Evolutionary conservation across 345 rosid genomes (phyloP).

Genomic region (Camelina neglecta): DNA sequence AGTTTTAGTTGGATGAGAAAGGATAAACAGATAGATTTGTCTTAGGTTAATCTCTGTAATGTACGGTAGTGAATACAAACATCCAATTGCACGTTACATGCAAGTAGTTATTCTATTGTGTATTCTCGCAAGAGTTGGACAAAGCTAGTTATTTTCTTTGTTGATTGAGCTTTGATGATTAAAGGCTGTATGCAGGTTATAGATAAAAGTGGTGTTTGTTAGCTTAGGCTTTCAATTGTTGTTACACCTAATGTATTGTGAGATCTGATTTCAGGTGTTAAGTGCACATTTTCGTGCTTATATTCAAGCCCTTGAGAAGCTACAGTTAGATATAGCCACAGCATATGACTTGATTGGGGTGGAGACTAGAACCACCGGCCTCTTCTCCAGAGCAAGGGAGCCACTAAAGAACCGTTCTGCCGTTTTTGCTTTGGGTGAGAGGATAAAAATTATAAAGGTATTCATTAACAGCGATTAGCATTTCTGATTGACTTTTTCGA

Average conservation of each 20-base stretch:
- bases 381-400: constrained; percentile 88
- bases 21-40: constrained; percentile 13
- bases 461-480: constrained; percentile 19
- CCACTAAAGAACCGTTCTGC: constrained; percentile 91
- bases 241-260: constrained; percentile 24
- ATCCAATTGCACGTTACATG: constrained; percentile 14
- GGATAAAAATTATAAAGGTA: constrained; percentile 93
- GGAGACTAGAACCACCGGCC: constrained; percentile 84
- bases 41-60: not conserved
- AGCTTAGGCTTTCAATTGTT: constrained; percentile 19
- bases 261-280: constrained; percentile 68
- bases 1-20: constrained; percentile 9
- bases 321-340: constrained; percentile 96
- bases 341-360: constrained; percentile 92
- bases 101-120: constrained; percentile 17
- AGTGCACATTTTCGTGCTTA: constrained; percentile 99
- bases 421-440: constrained; percentile 92
- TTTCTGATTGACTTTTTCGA: constrained; percentile 5
- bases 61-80: not conserved
- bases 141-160: constrained; percentile 28
- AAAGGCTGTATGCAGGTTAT: constrained; percentile 23
- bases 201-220: constrained; percentile 17
- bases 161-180: constrained; percentile 5
- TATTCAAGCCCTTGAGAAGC: constrained; percentile 93
- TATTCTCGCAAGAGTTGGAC: constrained; percentile 16